phyloP scores from a whole-genome alignment of 2,329 filamentous ascomycete genomes.

The Chaetomiaceae sp. region DNA sequence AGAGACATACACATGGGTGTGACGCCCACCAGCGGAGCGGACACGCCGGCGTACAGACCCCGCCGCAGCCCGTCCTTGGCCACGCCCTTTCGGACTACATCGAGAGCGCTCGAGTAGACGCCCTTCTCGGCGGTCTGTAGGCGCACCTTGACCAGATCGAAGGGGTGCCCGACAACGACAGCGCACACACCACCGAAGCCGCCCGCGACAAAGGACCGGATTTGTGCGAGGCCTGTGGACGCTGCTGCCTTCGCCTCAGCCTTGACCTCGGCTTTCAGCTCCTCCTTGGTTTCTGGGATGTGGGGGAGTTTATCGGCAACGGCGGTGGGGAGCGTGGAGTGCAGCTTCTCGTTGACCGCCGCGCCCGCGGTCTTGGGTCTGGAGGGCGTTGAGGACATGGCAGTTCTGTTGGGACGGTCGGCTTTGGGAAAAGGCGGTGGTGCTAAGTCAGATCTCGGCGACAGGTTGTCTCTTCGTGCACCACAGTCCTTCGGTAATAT shows the following conservation, averaged over 20 bases:
- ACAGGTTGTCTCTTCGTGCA: too few species aligned
- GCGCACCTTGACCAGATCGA: constrained; percentile 96
- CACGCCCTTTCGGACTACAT: constrained; percentile 85
- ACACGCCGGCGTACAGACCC: constrained; percentile 95
- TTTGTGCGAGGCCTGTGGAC: constrained; percentile 42
- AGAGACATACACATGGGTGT: constrained; percentile 88
- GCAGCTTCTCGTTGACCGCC: constrained; percentile 33
- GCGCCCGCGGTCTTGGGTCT: constrained; percentile 33
- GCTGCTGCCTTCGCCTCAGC: constrained; percentile 39
- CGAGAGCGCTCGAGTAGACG: constrained; percentile 83
- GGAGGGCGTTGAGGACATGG: constrained; percentile 27
- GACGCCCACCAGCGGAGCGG: constrained; percentile 87
- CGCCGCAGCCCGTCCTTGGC: constrained; percentile 75
- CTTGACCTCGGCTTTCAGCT: constrained; percentile 43
- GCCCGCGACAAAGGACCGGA: constrained; percentile 82
- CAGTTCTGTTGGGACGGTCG: neutral
- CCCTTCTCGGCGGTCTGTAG: constrained; percentile 94
- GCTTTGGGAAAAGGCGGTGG: neutral
- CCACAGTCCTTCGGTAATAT: too few species aligned
- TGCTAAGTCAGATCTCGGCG: neutral
- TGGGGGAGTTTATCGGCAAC: constrained; percentile 40
- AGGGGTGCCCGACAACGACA: constrained; percentile 91
- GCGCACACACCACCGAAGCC: constrained; percentile 93
- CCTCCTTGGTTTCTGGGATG: constrained; percentile 42
- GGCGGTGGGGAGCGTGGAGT: constrained; percentile 24